Percentiles rank a stretch among this genome's conserved stretches.
These are phyloP conservation scores for Cryptococcus hybrid DNA, from an alignment of 1,284 basidiomycete species.

Conservation along the genomic window DNA sequence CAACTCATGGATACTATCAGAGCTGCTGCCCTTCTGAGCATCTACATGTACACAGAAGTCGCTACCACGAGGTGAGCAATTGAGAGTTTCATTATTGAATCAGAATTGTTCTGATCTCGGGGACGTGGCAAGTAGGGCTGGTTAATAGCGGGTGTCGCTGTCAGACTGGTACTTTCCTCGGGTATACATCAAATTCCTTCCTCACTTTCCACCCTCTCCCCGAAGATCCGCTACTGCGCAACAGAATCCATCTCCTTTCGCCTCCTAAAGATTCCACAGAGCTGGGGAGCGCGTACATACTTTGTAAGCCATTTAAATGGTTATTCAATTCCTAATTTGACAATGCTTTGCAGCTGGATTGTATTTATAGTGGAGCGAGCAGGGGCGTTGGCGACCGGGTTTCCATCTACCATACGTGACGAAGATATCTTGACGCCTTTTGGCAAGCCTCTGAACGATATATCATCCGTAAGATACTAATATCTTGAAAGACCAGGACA, in stretches of 20 bases:
- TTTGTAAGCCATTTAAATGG: slow-evolving; percentile 21
- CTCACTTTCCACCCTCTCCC: slow-evolving; percentile 21
- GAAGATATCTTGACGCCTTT: slow-evolving; percentile 46
- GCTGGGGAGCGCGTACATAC: slow-evolving; percentile 41
- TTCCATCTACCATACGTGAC: slow-evolving; percentile 32
- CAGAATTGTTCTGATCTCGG: background rate
- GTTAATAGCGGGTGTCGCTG: slow-evolving; percentile 34
- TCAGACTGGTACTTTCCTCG: slow-evolving; percentile 36
- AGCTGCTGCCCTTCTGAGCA: slow-evolving; percentile 39
- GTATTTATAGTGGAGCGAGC: slow-evolving; percentile 38
- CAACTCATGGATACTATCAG: slow-evolving; percentile 40
- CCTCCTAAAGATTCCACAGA: slow-evolving; percentile 43
- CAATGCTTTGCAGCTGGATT: slow-evolving; percentile 29
- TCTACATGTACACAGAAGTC: slow-evolving; percentile 37
- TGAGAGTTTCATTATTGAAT: no score
- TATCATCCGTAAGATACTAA: slow-evolving; percentile 25
- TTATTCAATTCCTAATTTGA: background rate
- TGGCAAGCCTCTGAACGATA: slow-evolving; percentile 29
- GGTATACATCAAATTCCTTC: slow-evolving; percentile 43
- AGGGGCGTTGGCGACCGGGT: slow-evolving; percentile 37
- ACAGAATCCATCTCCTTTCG: slow-evolving; percentile 32
- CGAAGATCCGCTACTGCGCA: slow-evolving; percentile 32
- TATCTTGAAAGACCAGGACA: background rate
- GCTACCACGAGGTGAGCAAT: slow-evolving; percentile 34
- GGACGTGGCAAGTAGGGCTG: slow-evolving; percentile 24